phyloP scores from a whole-genome alignment of 2,329 filamentous ascomycete genomes.

The Colletotrichum cereale region DNA sequence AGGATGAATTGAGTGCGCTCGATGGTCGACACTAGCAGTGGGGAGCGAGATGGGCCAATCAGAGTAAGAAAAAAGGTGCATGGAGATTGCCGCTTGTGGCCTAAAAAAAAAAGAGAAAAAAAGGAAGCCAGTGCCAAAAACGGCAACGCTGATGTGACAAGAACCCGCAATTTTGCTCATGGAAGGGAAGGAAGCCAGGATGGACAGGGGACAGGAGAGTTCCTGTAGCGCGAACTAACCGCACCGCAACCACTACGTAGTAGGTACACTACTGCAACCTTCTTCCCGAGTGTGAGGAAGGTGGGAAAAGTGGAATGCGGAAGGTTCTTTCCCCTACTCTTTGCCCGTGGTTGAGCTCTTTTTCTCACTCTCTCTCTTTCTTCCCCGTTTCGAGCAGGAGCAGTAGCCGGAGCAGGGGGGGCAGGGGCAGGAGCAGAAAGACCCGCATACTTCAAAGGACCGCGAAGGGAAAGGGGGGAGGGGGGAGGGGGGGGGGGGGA shows the following conservation, averaged over 20 bases:
- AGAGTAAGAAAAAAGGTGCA: not conserved
- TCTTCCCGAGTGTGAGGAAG: conserved; percentile 30
- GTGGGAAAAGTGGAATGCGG: not conserved
- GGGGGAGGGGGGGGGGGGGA: not conserved
- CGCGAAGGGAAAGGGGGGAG: not conserved
- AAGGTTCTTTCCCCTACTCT: conserved; percentile 1
- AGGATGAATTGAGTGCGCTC: conserved; percentile 16
- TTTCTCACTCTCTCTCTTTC: not conserved
- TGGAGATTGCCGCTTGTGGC: conserved; percentile 24
- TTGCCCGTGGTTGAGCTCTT: not conserved
- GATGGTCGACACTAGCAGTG: conserved; percentile 10
- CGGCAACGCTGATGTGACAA: conserved; percentile 15
- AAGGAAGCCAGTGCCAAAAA: conserved; percentile 1
- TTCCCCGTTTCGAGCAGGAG: not conserved
- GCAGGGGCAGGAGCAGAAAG: not conserved
- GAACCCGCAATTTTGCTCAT: not conserved
- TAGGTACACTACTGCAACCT: conserved; percentile 33
- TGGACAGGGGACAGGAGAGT: not conserved
- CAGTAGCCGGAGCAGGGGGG: not conserved
- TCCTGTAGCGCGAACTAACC: conserved; percentile 29
- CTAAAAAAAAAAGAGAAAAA: conserved; percentile 7
- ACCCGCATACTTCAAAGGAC: not conserved
- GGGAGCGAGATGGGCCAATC: conserved; percentile 22
- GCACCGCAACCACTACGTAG: conserved; percentile 23
- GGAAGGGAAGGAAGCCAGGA: conserved; percentile 6